Evolutionary conservation across 257 asterid species (phyloP).

Genomic region (Solanum ahanhuiri): DNA sequence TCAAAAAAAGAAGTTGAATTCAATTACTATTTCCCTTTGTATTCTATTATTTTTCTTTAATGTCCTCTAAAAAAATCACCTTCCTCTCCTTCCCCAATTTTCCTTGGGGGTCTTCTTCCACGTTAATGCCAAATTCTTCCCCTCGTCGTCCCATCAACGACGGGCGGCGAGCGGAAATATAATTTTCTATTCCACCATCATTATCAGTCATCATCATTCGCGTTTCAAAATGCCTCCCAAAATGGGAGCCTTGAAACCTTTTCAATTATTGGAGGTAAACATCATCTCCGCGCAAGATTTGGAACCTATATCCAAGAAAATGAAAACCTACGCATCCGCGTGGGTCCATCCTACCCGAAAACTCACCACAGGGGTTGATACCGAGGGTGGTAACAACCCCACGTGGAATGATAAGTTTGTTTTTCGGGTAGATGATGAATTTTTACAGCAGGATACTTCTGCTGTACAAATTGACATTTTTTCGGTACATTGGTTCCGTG

Average conservation of each 20-base stretch:
- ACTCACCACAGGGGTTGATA: constrained; percentile 63
- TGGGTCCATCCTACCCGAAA: constrained; percentile 64
- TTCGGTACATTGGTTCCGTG: constrained; percentile 71
- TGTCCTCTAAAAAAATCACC: constrained; percentile 6
- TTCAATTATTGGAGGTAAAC: constrained; percentile 45
- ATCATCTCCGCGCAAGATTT: constrained; percentile 67
- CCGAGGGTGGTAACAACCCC: constrained; percentile 64
- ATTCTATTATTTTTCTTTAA: constrained; percentile 13
- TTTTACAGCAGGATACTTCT: constrained; percentile 35
- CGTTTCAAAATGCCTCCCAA: background rate
- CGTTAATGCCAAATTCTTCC: background rate
- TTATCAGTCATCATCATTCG: accelerated
- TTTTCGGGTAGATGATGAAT: constrained; percentile 45
- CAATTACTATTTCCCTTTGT: background rate
- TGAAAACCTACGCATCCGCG: constrained; percentile 63
- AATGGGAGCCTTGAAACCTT: constrained; percentile 1
- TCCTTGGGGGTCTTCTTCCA: constrained; percentile 2
- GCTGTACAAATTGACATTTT: constrained; percentile 53
- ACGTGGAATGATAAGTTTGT: constrained; percentile 61
- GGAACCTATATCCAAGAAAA: constrained; percentile 63
- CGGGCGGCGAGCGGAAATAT: constrained; percentile 22
- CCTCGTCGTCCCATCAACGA: constrained; percentile 25
- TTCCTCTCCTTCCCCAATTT: constrained; percentile 12
- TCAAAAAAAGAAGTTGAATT: background rate
- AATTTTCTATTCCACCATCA: background rate